These are phyloP conservation scores for Termitomyces sp. DNA, from an alignment of 768 basidiomycete genomes.

Conservation along the genomic window DNA sequence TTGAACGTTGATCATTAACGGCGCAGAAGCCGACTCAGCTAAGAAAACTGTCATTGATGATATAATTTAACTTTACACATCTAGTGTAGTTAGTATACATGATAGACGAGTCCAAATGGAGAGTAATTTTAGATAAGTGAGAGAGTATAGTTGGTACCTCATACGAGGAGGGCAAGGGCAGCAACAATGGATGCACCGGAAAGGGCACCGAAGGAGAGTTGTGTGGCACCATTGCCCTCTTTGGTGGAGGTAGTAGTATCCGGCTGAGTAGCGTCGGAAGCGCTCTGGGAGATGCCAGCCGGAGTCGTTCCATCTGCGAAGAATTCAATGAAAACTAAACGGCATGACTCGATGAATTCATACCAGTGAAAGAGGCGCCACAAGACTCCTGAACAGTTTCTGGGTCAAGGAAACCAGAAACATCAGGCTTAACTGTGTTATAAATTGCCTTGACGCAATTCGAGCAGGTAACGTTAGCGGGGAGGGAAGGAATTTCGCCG, in stretches of 20 bases:
- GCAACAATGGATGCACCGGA: slow-evolving; percentile 4
- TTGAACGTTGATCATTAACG: not conserved
- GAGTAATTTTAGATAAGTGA: not conserved
- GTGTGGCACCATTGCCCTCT: not conserved
- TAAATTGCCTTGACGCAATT: slow-evolving; percentile 54
- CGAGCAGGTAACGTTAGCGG: slow-evolving; percentile 47
- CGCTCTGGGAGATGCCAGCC: slow-evolving; percentile 11
- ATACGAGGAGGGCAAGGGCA: slow-evolving; percentile 3
- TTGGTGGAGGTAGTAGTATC: not conserved
- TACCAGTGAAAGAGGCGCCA: slow-evolving; percentile 54
- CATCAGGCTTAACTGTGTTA: slow-evolving; percentile 35
- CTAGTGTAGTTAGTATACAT: not conserved
- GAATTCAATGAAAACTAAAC: not conserved
- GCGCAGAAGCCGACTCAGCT: not conserved
- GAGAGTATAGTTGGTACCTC: not conserved
- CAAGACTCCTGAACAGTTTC: slow-evolving; percentile 36
- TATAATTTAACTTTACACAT: not conserved
- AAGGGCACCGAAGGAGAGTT: not conserved
- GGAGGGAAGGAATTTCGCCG: slow-evolving; percentile 16
- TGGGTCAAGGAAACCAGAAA: slow-evolving; percentile 33
- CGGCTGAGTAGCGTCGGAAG: not conserved
- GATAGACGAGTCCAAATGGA: not conserved
- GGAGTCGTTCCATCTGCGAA: slow-evolving; percentile 14
- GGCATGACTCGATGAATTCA: slow-evolving; percentile 15
- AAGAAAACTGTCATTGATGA: not conserved